These are phyloP conservation scores for Fennellomyces sp. DNA, from an alignment of 371 early-diverging fungal genomes.

Conservation along the genomic window DNA sequence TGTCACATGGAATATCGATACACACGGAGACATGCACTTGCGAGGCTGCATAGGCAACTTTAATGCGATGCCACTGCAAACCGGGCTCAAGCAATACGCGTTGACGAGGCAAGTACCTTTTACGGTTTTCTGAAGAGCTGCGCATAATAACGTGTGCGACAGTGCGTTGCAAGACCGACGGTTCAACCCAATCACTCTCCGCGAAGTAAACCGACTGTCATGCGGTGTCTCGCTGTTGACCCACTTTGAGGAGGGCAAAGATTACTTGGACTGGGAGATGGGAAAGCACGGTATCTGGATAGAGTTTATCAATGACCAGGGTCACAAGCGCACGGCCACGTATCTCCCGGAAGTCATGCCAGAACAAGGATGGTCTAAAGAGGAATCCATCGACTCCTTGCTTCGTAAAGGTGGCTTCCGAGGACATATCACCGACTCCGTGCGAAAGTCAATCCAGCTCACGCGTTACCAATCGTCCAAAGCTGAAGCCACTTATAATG, in stretches of 20 bases:
- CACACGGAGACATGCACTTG: conserved; percentile 51
- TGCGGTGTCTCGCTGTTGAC: conserved; percentile 87
- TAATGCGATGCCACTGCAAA: conserved; percentile 65
- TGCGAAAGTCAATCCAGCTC: conserved; percentile 59
- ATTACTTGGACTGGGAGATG: conserved; percentile 89
- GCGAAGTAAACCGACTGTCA: conserved; percentile 66
- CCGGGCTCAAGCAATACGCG: conserved; percentile 84
- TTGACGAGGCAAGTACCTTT: conserved; percentile 65
- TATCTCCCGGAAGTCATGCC: conserved; percentile 87
- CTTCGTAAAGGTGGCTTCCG: conserved; percentile 84
- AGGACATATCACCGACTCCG: conserved; percentile 59
- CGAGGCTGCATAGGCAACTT: conserved; percentile 97
- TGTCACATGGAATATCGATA: conserved; percentile 79
- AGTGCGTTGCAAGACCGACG: conserved; percentile 84
- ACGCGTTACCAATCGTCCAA: conserved; percentile 88
- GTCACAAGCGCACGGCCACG: conserved; percentile 75
- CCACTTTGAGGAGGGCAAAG: conserved; percentile 76
- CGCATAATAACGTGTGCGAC: background rate
- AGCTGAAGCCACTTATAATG: conserved; percentile 59
- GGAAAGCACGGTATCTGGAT: conserved; percentile 94
- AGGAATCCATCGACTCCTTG: conserved; percentile 81
- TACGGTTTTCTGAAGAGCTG: background rate
- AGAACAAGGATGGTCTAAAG: conserved; percentile 83
- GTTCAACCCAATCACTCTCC: conserved; percentile 73
- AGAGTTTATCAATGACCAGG: conserved; percentile 66